Percentiles rank a stretch among this genome's conserved stretches.
phyloP scores from a whole-genome alignment of 495 filamentous ascomycete genomes.

The Tuber umbilicatum region DNA sequence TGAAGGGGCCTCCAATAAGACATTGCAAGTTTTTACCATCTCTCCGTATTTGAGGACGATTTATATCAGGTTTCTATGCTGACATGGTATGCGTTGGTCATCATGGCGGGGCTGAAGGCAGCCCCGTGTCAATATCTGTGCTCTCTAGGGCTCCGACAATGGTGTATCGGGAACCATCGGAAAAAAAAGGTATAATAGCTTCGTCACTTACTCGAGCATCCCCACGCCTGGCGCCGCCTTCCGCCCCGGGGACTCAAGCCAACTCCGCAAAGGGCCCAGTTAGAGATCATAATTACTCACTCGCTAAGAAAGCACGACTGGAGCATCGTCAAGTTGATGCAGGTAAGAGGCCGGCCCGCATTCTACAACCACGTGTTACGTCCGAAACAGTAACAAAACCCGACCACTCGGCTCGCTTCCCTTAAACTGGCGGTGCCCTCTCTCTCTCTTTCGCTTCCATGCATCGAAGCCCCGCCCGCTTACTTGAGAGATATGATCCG shows the following conservation, averaged over 20 bases:
- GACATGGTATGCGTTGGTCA: not conserved
- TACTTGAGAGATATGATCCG: not conserved
- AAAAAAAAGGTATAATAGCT: not conserved
- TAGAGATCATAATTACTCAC: not conserved
- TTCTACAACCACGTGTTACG: not conserved
- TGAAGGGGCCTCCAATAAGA: not conserved
- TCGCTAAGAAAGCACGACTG: not conserved
- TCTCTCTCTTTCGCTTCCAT: not conserved
- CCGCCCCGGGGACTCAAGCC: not conserved
- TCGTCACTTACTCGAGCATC: not conserved
- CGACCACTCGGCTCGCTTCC: not conserved
- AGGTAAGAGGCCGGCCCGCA: not conserved
- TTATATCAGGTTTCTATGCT: not conserved
- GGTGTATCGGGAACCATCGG: not conserved
- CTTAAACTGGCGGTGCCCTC: not conserved
- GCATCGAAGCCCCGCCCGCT: constrained; percentile 2
- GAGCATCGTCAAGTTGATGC: not conserved
- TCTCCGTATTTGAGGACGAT: not conserved
- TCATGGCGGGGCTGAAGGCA: not conserved
- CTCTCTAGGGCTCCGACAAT: not conserved
- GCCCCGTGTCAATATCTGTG: not conserved
- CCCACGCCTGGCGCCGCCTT: not conserved
- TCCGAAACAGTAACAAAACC: not conserved
- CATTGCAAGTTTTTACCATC: not conserved
- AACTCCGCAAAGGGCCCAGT: not conserved